These are phyloP conservation scores for Tephrocybe sp. DNA, from an alignment of 768 basidiomycete species.

Conservation along the genomic window DNA sequence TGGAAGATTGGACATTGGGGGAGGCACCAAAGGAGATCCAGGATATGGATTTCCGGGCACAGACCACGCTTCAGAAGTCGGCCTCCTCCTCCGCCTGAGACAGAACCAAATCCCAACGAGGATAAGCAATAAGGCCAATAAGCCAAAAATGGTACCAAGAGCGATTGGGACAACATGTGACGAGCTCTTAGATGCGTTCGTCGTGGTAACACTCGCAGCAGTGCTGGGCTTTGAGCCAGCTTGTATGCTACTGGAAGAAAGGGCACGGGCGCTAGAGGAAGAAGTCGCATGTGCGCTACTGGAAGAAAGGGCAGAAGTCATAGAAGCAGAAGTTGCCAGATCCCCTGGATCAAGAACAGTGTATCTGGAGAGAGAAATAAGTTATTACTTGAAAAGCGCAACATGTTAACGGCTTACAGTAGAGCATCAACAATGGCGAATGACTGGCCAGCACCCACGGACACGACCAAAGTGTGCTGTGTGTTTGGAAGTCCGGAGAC, in stretches of 20 bases:
- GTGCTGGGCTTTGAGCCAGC: conserved; percentile 9
- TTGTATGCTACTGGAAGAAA: conserved; percentile 4
- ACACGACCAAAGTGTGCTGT: conserved; percentile 36
- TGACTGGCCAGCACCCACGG: conserved; percentile 33
- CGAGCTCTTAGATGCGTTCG: conserved; percentile 19
- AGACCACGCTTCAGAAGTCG: conserved; percentile 36
- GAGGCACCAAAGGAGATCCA: conserved; percentile 7
- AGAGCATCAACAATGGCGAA: conserved; percentile 40
- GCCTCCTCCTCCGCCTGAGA: conserved; percentile 24
- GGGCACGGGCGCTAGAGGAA: neutral
- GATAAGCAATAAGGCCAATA: conserved; percentile 29
- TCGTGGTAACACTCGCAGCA: conserved; percentile 14
- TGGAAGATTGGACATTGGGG: conserved; percentile 4
- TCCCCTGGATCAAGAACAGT: conserved; percentile 22
- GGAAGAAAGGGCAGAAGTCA: neutral
- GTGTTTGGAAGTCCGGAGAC: conserved; percentile 30
- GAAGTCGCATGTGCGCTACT: no score
- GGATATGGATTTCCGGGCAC: conserved; percentile 23
- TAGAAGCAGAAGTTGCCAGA: conserved; percentile 10
- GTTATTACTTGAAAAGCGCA: conserved; percentile 1
- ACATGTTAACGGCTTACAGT: conserved; percentile 27
- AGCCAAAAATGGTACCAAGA: conserved; percentile 32
- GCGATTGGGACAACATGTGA: conserved; percentile 29
- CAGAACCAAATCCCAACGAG: conserved; percentile 29
- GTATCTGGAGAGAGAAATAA: conserved; percentile 18